These are phyloP conservation scores for Penicillium occitanis DNA, from an alignment of 2,329 filamentous ascomycete genomes.

Conservation along the genomic window DNA sequence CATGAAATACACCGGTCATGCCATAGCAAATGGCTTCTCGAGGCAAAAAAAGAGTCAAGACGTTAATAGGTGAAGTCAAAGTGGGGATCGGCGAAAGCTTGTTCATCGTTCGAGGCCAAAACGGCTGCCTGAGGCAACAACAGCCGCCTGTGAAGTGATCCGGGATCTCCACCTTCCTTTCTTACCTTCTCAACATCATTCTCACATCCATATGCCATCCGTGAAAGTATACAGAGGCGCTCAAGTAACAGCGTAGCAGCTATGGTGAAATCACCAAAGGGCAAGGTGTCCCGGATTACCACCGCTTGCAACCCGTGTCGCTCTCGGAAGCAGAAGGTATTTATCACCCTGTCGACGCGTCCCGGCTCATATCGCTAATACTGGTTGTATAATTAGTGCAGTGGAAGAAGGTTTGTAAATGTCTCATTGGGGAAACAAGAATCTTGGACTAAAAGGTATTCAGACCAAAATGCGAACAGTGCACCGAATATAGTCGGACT, in stretches of 20 bases:
- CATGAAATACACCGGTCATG: not conserved
- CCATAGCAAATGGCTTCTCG: not conserved
- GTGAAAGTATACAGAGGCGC: not conserved
- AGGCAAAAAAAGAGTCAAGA: not conserved
- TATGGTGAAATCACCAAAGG: slow-evolving; percentile 19
- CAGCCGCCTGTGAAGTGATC: not conserved
- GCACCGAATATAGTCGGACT: slow-evolving; percentile 33
- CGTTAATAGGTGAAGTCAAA: not conserved
- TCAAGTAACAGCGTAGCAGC: not conserved
- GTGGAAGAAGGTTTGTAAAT: slow-evolving; percentile 38
- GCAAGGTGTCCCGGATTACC: slow-evolving; percentile 39
- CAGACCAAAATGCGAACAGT: slow-evolving; percentile 41
- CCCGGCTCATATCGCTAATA: slow-evolving; percentile 1
- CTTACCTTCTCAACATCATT: not conserved
- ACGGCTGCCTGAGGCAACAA: slow-evolving; percentile 7
- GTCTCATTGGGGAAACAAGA: slow-evolving; percentile 18
- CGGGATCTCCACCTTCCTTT: not conserved
- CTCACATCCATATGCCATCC: not conserved
- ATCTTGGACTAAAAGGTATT: slow-evolving; percentile 4
- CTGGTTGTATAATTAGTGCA: slow-evolving; percentile 32
- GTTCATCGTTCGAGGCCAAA: too few species aligned
- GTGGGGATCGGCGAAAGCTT: not conserved
- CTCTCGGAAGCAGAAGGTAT: slow-evolving; percentile 45
- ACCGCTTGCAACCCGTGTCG: slow-evolving; percentile 45
- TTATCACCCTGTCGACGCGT: not conserved